Evolutionary conservation across 768 basidiomycete species (phyloP).

Genomic region (Leucocoprinus leucothites): DNA sequence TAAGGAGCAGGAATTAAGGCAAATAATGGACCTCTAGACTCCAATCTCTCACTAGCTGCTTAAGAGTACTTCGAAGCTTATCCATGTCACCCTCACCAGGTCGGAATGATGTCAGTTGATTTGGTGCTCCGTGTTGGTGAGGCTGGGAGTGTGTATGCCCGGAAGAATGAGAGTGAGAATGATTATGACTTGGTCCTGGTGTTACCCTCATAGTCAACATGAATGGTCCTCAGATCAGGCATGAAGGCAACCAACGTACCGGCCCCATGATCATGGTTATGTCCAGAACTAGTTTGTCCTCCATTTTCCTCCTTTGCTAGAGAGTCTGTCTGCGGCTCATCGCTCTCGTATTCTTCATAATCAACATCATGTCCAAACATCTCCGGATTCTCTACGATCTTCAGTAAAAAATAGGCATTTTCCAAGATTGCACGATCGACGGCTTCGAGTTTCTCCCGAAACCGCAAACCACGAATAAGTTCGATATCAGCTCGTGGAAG

Average conservation of each 20-base stretch:
- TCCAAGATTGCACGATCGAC: conserved; percentile 79
- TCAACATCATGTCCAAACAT: conserved; percentile 66
- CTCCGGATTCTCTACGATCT: conserved; percentile 75
- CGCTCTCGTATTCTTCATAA: conserved; percentile 24
- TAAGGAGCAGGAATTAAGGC: neutral
- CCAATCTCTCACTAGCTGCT: conserved; percentile 95
- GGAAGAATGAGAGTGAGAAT: conserved; percentile 12
- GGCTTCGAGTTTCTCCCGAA: conserved; percentile 72
- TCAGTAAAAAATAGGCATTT: conserved; percentile 75
- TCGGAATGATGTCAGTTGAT: conserved; percentile 32
- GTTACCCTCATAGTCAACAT: neutral
- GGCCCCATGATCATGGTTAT: neutral
- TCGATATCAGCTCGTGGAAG: conserved; percentile 69
- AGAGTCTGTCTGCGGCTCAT: conserved; percentile 9
- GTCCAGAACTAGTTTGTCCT: neutral
- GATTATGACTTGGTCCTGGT: conserved; percentile 15
- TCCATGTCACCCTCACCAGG: conserved; percentile 81
- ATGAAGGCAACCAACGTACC: neutral
- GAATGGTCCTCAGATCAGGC: neutral
- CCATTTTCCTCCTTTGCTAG: conserved; percentile 6
- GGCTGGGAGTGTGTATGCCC: conserved; percentile 25
- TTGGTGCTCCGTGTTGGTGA: conserved; percentile 28
- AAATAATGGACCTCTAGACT: conserved; percentile 59
- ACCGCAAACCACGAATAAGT: conserved; percentile 66
- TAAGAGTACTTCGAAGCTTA: conserved; percentile 86